Base-by-base conservation (phyloP, 139 green algal genomes). In the Chlamydomonas schloesseri region DNA sequence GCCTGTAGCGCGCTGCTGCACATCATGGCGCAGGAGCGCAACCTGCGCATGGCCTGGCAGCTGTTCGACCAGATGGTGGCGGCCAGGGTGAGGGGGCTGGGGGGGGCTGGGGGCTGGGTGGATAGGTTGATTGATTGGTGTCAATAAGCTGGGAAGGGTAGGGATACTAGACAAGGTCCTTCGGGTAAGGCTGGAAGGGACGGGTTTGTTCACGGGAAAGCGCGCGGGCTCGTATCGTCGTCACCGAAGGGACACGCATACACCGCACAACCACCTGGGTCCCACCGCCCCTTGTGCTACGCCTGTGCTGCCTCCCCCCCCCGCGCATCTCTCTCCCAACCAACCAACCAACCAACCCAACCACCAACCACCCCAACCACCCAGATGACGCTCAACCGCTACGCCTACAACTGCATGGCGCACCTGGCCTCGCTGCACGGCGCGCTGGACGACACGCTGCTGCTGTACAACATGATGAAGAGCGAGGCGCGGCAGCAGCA, bases 361-460 rank as follows among this genome's bases (percentile, higher is more conserved):
- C 28, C 29, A 17, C 33, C 29, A 33, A 28, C 33, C n/a, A 42
- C 81, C 33, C 26, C 31, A 31, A 29, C 8, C 17, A 10, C 28
- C 53, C 81, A 88, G 65, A 88, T 92, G 76, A 89, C 55, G 23
- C 81, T 90, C 71, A 92, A 91, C 87, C 69, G 83, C 69, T 91
- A 90, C 84, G 82, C 77, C 36, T 91, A 87, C 81, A 91, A 91
- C 88, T 89, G 79, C 73, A 75, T 91, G 55, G 46, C 90, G 34
- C 91, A 94, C 68, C 69, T 92, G 71, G 92, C 89, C 53, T 68
- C 60, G 3, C 58, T 70, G 13, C n/a, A 84, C 47, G 91, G 89
- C 26, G 24, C 42, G 5, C 26, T 89, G 34, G 75, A 93, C 31
- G 91, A 94, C 34, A 82, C 81, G 10, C 46, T 90, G 23, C 72